These are phyloP conservation scores for Phlyctochytrium bullatum DNA, from an alignment of 192 early-diverging fungal species.

Conservation along the genomic window DNA sequence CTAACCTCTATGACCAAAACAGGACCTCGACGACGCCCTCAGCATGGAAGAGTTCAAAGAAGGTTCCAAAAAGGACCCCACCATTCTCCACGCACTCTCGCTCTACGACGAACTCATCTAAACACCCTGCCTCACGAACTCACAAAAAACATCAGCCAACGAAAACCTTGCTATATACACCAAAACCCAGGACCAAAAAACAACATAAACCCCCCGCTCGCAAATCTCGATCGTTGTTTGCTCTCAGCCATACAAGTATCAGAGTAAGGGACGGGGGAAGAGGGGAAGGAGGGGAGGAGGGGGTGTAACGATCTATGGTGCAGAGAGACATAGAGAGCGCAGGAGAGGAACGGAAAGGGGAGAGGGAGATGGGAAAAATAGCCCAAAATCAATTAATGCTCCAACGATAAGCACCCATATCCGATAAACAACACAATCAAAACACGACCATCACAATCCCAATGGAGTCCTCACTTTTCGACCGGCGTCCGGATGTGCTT, in stretches of 20 bases:
- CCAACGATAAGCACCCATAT: too few species aligned
- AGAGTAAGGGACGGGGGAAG: too few species aligned
- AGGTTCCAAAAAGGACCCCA: conserved; percentile 82
- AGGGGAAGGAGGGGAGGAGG: background rate
- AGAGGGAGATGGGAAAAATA: background rate
- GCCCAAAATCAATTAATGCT: background rate
- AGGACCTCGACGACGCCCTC: conserved; percentile 78
- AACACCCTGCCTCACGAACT: background rate
- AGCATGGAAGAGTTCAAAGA: conserved; percentile 85
- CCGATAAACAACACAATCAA: too few species aligned
- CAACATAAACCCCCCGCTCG: too few species aligned
- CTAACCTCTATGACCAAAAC: background rate
- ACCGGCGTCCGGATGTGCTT: conserved; percentile 9
- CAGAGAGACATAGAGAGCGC: background rate
- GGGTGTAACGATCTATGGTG: background rate
- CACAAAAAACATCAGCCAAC: too few species aligned
- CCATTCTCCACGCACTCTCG: conserved; percentile 82
- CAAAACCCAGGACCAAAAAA: too few species aligned
- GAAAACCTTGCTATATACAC: too few species aligned
- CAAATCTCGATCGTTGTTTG: too few species aligned
- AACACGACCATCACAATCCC: background rate
- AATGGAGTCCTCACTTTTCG: background rate
- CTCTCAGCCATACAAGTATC: too few species aligned
- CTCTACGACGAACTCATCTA: conserved; percentile 84
- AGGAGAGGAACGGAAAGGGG: background rate